These are phyloP conservation scores for Aspergillus fijiensis DNA, from an alignment of 2,329 filamentous ascomycete species.

Conservation along the genomic window DNA sequence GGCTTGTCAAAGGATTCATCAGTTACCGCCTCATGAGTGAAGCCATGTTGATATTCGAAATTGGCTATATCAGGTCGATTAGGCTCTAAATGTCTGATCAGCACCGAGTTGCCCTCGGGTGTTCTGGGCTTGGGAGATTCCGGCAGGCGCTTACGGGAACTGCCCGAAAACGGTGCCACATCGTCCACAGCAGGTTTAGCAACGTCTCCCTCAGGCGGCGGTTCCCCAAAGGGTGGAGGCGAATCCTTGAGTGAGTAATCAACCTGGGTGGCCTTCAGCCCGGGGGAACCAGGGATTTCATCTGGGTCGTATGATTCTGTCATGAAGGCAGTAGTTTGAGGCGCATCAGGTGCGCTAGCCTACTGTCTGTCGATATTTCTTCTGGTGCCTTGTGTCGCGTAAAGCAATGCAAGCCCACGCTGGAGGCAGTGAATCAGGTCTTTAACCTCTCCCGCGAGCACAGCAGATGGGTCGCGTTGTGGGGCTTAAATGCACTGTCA, in stretches of 20 bases:
- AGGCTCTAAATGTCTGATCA: conserved; percentile 65
- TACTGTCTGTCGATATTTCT: not conserved
- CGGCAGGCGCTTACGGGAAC: conserved; percentile 37
- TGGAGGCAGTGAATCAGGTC: not conserved
- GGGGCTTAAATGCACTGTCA: not conserved
- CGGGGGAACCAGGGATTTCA: conserved; percentile 40
- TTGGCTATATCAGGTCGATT: conserved; percentile 65
- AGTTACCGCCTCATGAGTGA: conserved; percentile 33
- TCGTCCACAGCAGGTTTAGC: conserved; percentile 26
- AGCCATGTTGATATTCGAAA: conserved; percentile 54
- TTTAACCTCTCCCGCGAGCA: not conserved
- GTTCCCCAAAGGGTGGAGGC: conserved; percentile 37
- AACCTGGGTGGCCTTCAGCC: conserved; percentile 30
- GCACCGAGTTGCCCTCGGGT: conserved; percentile 60
- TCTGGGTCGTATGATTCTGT: conserved; percentile 44
- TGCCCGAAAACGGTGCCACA: conserved; percentile 30
- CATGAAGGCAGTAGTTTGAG: conserved; percentile 32
- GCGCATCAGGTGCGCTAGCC: conserved; percentile 30
- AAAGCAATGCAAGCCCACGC: not conserved
- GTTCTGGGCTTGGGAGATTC: conserved; percentile 39
- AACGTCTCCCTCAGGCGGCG: conserved; percentile 21
- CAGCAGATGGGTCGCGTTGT: not conserved
- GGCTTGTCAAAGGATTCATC: conserved; percentile 5
- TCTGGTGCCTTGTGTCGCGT: not conserved
- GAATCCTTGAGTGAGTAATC: conserved; percentile 33